Evolutionary conservation across 257 asterid species (phyloP), one percentile per base, ranked within the genome.

Genomic region (Nemophila menziesii): DNA sequence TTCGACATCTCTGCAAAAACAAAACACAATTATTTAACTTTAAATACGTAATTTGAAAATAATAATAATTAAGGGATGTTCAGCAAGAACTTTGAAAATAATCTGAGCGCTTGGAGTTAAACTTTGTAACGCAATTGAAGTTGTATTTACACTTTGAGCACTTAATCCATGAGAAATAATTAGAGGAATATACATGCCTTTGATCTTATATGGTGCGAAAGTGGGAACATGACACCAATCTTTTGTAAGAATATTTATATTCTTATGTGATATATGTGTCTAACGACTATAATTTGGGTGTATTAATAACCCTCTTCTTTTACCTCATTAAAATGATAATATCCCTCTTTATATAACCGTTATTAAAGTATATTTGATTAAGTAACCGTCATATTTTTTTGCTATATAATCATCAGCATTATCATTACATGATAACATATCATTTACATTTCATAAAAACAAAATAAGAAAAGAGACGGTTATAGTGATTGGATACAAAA

Each of bases 211-310:
- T 21, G 94, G 85, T 39, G 87, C 85, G 49, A 70, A 89, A 8
- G 98, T 89, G 36, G 98, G 98, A 47, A 78, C 93, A 48, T 85
- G 96, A 65, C 59, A 68, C 98, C 98, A 84, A 63, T 77, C n/a
- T 79, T 95, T 95, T 82, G 48, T 83, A 75, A 78, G 80, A 87
- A 72, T 80, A 86, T 20, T 78, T 83, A 68, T 87, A 92, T n/a
- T n/a, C n/a, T n/a, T n/a, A n/a, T n/a, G n/a, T n/a, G n/a, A n/a
- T n/a, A n/a, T n/a, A n/a, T n/a, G n/a, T n/a, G n/a, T n/a, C n/a
- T n/a, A n/a, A n/a, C n/a, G n/a, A n/a, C n/a, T n/a, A n/a, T n/a
- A n/a, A n/a, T n/a, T n/a, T n/a, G n/a, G n/a, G n/a, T n/a, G n/a
- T n/a, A n/a, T n/a, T n/a, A n/a, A n/a, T n/a, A 33, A 80, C 93